These are phyloP conservation scores for Colletotrichum australisinense DNA, from an alignment of 2,329 filamentous ascomycete species.

Conservation along the genomic window DNA sequence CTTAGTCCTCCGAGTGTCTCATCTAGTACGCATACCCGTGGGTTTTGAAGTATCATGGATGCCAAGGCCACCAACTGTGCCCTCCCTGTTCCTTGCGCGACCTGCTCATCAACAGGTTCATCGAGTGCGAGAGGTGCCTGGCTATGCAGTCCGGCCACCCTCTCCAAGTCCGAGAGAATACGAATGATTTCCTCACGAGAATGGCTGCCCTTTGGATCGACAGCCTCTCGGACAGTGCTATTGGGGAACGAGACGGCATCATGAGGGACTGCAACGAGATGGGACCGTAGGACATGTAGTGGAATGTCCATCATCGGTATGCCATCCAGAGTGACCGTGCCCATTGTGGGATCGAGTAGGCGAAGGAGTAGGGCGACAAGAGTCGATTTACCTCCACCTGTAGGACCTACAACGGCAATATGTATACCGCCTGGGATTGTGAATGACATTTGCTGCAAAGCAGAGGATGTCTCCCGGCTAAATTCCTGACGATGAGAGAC, in stretches of 20 bases:
- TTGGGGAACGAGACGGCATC: neutral
- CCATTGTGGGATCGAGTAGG: neutral
- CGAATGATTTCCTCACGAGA: neutral
- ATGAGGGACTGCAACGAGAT: neutral
- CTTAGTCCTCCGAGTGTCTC: neutral
- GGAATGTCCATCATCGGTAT: neutral
- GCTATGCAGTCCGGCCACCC: neutral
- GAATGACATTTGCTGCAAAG: neutral
- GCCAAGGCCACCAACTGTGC: neutral
- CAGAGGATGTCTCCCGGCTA: neutral
- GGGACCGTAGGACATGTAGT: neutral
- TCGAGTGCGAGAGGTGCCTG: neutral
- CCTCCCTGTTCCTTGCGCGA: neutral
- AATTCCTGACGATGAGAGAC: neutral
- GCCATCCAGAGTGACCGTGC: neutral
- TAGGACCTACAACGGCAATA: neutral
- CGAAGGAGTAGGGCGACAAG: neutral
- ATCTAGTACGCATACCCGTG: neutral
- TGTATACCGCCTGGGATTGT: neutral
- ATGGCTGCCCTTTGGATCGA: neutral
- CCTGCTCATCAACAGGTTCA: neutral
- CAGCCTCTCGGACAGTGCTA: neutral
- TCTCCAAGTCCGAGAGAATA: neutral
- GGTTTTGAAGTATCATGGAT: neutral
- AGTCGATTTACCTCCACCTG: neutral